A percentile compares a stretch with the other conserved stretches of the same genome.
These are phyloP conservation scores for Rubroshorea leprosula DNA, from an alignment of 345 rosid genomes.

Conservation along the genomic window DNA sequence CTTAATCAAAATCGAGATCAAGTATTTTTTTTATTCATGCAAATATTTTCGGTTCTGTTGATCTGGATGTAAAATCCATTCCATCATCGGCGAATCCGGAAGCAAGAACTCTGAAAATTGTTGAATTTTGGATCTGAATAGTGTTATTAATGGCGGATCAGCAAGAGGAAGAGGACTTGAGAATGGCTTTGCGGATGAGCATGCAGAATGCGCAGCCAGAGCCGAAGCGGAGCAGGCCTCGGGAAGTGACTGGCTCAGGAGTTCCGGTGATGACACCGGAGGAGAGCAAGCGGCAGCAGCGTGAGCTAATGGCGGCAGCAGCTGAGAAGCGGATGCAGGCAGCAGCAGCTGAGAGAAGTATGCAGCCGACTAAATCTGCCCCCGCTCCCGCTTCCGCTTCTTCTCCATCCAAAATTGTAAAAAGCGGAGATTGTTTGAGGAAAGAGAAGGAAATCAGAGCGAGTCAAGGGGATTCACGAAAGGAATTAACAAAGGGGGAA, in stretches of 20 bases:
- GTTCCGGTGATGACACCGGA: conserved; percentile 37
- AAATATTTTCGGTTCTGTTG: conserved; percentile 3
- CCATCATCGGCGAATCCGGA: conserved; percentile 5
- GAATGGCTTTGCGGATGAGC: conserved; percentile 87
- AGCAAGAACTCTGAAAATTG: conserved; percentile 13
- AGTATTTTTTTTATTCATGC: neutral
- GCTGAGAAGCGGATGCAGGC: conserved; percentile 84
- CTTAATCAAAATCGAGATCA: neutral
- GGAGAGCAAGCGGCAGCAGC: conserved; percentile 58
- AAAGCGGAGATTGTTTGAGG: conserved; percentile 15
- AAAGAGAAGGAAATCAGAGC: conserved; percentile 27
- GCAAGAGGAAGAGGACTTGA: conserved; percentile 79
- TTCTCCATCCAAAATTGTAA: conserved; percentile 18
- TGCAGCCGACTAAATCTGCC: conserved; percentile 33
- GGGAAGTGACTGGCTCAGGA: conserved; percentile 38
- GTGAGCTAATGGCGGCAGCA: conserved; percentile 97
- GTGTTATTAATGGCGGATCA: conserved; percentile 71
- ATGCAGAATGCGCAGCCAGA: conserved; percentile 90
- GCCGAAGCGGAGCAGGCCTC: conserved; percentile 88
- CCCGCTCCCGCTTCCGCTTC: conserved; percentile 21
- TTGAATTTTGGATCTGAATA: conserved; percentile 11
- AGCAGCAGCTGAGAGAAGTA: conserved; percentile 96
- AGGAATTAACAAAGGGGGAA: conserved; percentile 35
- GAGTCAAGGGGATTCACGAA: conserved; percentile 18
- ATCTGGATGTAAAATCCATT: neutral